A percentile compares a stretch with the other conserved stretches of the same genome.
Conservation (phyloP, 257 asterid species). For the Solanum virginianum region DNA sequence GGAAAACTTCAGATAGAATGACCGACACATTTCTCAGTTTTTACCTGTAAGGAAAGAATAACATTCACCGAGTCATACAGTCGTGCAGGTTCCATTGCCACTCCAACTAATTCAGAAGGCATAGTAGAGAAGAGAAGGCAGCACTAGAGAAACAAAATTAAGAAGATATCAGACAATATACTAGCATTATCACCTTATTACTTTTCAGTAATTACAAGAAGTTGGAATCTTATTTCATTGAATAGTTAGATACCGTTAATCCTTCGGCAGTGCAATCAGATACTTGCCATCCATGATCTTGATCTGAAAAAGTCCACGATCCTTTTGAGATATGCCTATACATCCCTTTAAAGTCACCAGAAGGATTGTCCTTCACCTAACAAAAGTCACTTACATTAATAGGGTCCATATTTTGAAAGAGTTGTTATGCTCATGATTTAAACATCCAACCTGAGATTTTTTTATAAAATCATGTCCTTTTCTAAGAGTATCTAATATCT, state of each 20-base stretch:
- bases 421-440: background rate
- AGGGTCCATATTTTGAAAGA: background rate
- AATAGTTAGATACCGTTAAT: conserved; percentile 36
- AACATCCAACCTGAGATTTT: conserved; percentile 45
- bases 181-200: background rate
- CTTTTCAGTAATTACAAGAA: background rate
- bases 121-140: conserved; percentile 70
- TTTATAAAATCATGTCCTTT: conserved; percentile 66
- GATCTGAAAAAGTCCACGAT: conserved; percentile 89
- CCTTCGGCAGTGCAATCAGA: conserved; percentile 95
- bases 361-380: conserved; percentile 75
- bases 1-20: background rate
- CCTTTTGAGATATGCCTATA: conserved; percentile 80
- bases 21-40: background rate
- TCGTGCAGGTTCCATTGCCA: conserved; percentile 43
- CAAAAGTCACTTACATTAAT: background rate
- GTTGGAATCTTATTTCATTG: background rate
- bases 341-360: conserved; percentile 69
- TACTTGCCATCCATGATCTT: conserved; percentile 94
- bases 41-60: conserved; percentile 64
- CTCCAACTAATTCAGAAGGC: conserved; percentile 70
- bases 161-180: background rate
- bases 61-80: conserved; percentile 68
- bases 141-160: conserved; percentile 25
- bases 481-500: conserved; percentile 47